Evolutionary conservation across 768 basidiomycete species (phyloP).

Genomic region (Terana coerulea): DNA sequence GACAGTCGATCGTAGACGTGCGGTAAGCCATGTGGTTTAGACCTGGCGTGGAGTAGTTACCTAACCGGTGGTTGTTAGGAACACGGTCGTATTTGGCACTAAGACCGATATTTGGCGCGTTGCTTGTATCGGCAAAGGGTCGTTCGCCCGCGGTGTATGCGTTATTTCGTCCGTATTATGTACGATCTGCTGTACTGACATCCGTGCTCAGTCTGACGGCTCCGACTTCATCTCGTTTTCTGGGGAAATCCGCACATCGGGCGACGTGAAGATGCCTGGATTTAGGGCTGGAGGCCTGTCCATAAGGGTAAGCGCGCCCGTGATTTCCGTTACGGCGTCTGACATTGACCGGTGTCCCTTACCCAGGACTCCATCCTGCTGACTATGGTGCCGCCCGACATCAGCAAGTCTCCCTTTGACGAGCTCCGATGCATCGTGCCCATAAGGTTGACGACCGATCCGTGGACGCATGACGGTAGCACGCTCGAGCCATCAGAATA

Average conservation of each 20-base stretch:
- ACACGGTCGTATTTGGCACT: conserved; percentile 42
- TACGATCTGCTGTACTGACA: conserved; percentile 2
- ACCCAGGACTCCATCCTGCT: conserved; percentile 65
- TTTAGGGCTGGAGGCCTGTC: conserved; percentile 64
- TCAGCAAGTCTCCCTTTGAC: conserved; percentile 47
- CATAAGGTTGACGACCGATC: conserved; percentile 60
- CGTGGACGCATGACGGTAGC: conserved; percentile 41
- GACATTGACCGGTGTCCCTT: not conserved
- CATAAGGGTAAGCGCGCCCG: conserved; percentile 45
- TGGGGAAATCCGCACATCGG: conserved; percentile 56
- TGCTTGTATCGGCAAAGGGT: conserved; percentile 61
- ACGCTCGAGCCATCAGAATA: conserved; percentile 15
- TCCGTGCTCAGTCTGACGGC: conserved; percentile 50
- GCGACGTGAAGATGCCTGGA: conserved; percentile 48
- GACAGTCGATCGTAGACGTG: conserved; percentile 68
- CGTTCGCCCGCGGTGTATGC: conserved; percentile 52
- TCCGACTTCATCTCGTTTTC: conserved; percentile 57
- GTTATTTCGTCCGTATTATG: conserved; percentile 19
- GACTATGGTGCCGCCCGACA: conserved; percentile 55
- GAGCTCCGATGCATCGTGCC: conserved; percentile 64
- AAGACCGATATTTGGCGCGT: conserved; percentile 72
- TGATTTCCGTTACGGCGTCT: not conserved
- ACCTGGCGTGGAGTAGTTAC: not conserved
- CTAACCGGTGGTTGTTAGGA: conserved; percentile 30
- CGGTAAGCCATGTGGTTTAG: conserved; percentile 28